Evolutionary conservation across 352 stramenopile genomes (phyloP), one percentile per base, ranked within the genome.

Genomic region (Globisporangium acanthophoron): DNA sequence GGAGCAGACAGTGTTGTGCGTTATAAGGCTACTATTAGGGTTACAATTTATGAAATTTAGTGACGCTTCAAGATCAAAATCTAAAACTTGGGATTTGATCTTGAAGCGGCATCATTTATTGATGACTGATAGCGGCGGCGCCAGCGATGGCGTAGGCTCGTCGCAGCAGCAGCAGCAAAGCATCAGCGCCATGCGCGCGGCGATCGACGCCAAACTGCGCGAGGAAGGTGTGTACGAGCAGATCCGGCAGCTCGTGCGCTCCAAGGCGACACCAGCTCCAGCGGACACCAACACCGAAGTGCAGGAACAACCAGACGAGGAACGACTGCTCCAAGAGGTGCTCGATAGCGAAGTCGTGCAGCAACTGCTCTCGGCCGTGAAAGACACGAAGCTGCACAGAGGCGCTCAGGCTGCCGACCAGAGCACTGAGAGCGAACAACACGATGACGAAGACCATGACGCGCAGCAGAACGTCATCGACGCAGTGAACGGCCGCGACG

Each of bases 161-260:
- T 16, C 44, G 7, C 24, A 43, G 6, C 31, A 55, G n/a, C 31
- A 41, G 27, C 58, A 57, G 4, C 72, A 77, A 44, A 74, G 78
- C 24, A 66, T 90, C 45, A 70, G 70, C 2, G 65, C 70, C 5
- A 70, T 91, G 53, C 78, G 84, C 31, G 73, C 74, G 46, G 71
- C 67, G 12, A 93, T 91, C 43, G 78, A 93, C 52, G 71, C 77
- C 20, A 93, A 91, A 50, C 64, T 93, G 1, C 79, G 70, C 27
- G 78, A 89, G n/a, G 65, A 89, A 54, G 76, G 78, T 33, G 70
- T 93, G n/a, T 93, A 93, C 54, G 59, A 83, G 11, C 80, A 90
- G 54, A 85, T 93, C 52, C 76, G 76, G 4, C 62, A 76, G 12
- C 62, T 93, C 33, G 81, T 93, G 13, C 47, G 61, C n/a, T 58